Base-by-base conservation (phyloP, 225 moss, liverwort and hornwort species). In the Antitrichia curtipendula region DNA sequence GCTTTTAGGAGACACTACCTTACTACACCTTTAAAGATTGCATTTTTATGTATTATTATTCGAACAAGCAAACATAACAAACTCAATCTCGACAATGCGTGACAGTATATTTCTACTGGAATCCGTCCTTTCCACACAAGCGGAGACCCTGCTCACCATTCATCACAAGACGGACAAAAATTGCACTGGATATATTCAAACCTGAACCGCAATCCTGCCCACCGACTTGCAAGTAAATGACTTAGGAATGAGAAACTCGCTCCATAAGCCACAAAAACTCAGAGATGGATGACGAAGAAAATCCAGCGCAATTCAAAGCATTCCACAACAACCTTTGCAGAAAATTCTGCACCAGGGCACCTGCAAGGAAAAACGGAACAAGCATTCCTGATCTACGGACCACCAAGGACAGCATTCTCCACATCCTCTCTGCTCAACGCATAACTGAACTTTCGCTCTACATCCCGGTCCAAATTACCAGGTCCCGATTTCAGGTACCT, bases 361-460 rank as follows among this genome's bases (percentile, higher is more conserved):
- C 45, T 61, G 82, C 62, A 70, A 50, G 43, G 64, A 20, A 80
- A 78, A 75, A 86, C 24, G 84, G 69, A 80, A 32, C 47, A 49
- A 85, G 10, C 16, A 43, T 66, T 57, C 56, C 56, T 57, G 28
- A 40, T 57, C 57, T 88, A 98, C 20, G 98, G 98, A 25, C 98
- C 98, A 75, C 98, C 98, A 41, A 96, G 92, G 59, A 98, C 93
- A 64, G 98, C 98, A 86, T 98, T 98, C 88, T 98, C 95, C 63
- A 98, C 92, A 85, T 98, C 98, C 62, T 98, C 98, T 84, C 98
- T 93, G 88, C 98, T 98, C 90, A 98, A 82, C 40, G 98, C 98
- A 75, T 98, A 98, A 87, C 98, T 98, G 80, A 98, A 98, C 78
- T 98, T 98, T 38, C 98, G 94, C 86, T 98, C 98, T 31, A 98